A percentile compares a stretch with the other conserved stretches of the same genome.
These are phyloP conservation scores for Saccharomyces hybrid DNA, from an alignment of 1,139 yeast species.

Conservation along the genomic window DNA sequence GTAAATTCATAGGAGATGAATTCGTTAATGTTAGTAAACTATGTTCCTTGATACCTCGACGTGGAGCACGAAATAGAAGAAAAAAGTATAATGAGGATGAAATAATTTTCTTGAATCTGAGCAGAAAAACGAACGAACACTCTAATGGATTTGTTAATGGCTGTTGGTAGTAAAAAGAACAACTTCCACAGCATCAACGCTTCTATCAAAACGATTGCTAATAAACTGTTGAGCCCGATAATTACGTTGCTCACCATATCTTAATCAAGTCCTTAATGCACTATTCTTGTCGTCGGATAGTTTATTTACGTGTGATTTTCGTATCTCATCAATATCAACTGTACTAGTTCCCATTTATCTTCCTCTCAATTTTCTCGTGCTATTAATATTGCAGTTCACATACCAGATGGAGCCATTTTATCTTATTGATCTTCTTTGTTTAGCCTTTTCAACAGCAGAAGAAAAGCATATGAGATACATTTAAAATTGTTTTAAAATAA, in stretches of 20 bases:
- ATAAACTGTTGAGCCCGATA: not conserved
- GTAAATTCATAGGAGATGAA: not conserved
- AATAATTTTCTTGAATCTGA: not conserved
- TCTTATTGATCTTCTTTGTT: conserved; percentile 4
- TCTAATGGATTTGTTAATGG: not conserved
- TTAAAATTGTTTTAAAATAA: not conserved
- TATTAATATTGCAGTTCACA: conserved; percentile 20
- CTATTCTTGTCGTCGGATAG: not conserved
- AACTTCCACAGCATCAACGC: not conserved
- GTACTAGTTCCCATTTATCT: not conserved
- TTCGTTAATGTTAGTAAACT: conserved; percentile 7
- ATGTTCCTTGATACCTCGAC: not conserved
- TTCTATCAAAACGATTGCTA: not conserved
- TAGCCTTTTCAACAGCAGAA: not conserved
- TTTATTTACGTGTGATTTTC: not conserved
- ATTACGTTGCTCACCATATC: not conserved
- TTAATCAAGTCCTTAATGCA: not conserved
- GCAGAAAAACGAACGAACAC: not conserved
- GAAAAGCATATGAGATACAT: not conserved
- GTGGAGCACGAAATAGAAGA: not conserved
- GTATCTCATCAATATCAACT: not conserved
- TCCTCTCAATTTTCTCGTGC: not conserved
- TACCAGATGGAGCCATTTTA: conserved; percentile 50
- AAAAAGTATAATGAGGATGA: not conserved
- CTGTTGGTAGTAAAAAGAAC: not conserved